These are phyloP conservation scores for Mycothermus thermophilus DNA, from an alignment of 495 filamentous ascomycete genomes.

Conservation along the genomic window DNA sequence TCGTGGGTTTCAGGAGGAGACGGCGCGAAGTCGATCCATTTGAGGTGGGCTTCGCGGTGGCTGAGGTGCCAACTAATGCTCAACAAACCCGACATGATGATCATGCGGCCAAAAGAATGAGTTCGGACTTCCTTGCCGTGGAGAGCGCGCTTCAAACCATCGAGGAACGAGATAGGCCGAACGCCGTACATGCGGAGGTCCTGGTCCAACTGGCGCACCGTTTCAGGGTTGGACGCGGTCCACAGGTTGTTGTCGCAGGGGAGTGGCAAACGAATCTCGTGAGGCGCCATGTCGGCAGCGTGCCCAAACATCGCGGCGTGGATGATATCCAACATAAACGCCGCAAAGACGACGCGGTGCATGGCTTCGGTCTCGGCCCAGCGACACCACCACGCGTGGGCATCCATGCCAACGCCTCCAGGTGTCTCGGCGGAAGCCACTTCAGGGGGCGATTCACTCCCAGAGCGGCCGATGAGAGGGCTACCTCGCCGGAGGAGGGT, in stretches of 20 bases:
- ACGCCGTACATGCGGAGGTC: slow-evolving; percentile 73
- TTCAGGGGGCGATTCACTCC: slow-evolving; percentile 73
- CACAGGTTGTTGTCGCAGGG: slow-evolving; percentile 91
- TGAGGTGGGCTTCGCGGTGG: slow-evolving; percentile 85
- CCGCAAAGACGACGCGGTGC: slow-evolving; percentile 80
- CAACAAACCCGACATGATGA: slow-evolving; percentile 86
- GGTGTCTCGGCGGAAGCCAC: slow-evolving; percentile 37
- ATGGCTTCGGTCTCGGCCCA: slow-evolving; percentile 95
- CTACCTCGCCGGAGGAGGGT: slow-evolving; percentile 86
- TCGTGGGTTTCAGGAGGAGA: slow-evolving; percentile 69
- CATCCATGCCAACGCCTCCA: slow-evolving; percentile 40
- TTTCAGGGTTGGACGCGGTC: slow-evolving; percentile 76
- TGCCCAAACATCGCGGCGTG: slow-evolving; percentile 98
- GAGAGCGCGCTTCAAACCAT: slow-evolving; percentile 77
- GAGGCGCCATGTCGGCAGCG: slow-evolving; percentile 87
- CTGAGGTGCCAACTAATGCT: slow-evolving; percentile 95
- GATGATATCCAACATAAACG: slow-evolving; percentile 86
- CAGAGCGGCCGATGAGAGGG: slow-evolving; percentile 79
- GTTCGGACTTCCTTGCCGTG: slow-evolving; percentile 80
- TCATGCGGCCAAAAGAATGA: slow-evolving; percentile 84
- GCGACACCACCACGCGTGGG: slow-evolving; percentile 82
- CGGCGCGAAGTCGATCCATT: slow-evolving; percentile 53
- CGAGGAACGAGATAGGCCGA: slow-evolving; percentile 73
- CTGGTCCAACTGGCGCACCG: slow-evolving; percentile 71
- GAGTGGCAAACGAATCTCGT: slow-evolving; percentile 85